phyloP scores from a whole-genome alignment of 768 basidiomycete species.

The Amanita pseudoporphyria region DNA sequence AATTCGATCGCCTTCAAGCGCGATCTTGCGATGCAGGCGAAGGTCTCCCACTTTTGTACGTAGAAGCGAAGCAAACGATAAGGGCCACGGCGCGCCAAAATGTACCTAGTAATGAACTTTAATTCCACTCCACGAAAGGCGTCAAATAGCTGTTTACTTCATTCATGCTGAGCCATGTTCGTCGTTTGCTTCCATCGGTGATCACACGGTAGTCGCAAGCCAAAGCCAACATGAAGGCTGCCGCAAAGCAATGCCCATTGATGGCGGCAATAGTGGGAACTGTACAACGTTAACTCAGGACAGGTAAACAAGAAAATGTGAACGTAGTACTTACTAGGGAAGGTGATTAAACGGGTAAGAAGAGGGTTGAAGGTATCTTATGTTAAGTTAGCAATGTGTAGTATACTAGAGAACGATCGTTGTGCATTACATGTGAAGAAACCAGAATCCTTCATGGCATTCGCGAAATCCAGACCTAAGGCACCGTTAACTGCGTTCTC shows the following conservation, averaged over 20 bases:
- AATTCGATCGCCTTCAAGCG: constrained; percentile 74
- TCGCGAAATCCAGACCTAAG: constrained; percentile 56
- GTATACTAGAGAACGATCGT: constrained; percentile 2
- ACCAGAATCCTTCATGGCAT: constrained; percentile 37
- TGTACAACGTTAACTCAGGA: constrained; percentile 17
- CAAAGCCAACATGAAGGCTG: constrained; percentile 68
- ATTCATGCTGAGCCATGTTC: constrained; percentile 90
- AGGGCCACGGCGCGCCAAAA: constrained; percentile 77
- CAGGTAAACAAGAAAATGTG: not conserved
- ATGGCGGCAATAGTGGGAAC: constrained; percentile 75
- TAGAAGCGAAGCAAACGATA: constrained; percentile 56
- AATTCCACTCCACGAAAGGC: not conserved
- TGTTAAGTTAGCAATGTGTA: constrained; percentile 4
- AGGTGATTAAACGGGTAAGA: constrained; percentile 56
- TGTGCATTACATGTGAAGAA: constrained; percentile 58
- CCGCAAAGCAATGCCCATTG: constrained; percentile 84
- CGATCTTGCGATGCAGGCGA: constrained; percentile 55
- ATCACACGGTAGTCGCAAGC: constrained; percentile 86
- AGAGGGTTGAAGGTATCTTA: constrained; percentile 71
- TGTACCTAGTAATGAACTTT: constrained; percentile 38
- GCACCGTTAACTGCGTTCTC: not conserved
- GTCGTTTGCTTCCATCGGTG: constrained; percentile 68
- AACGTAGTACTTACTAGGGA: constrained; percentile 48
- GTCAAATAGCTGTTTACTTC: constrained; percentile 39
- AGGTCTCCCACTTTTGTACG: constrained; percentile 56